Conservation (phyloP, 768 basidiomycete genomes). For the Boletus tylopilopsis region DNA sequence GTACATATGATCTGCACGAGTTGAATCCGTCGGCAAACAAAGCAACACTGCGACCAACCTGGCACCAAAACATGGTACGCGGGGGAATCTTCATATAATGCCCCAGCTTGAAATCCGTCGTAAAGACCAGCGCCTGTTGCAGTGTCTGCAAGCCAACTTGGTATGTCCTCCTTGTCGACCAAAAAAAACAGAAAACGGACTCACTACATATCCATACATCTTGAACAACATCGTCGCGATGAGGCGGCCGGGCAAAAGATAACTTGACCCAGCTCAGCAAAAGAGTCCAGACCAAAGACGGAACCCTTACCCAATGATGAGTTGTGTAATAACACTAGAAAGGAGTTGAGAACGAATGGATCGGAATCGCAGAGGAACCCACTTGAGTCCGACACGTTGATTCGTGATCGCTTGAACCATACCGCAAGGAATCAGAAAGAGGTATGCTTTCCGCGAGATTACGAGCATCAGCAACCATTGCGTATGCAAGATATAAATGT, state of each 20-base stretch:
- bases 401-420: conserved; percentile 74
- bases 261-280: conserved; percentile 29
- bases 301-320: conserved; percentile 57
- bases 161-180: not conserved
- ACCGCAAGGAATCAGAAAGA: conserved; percentile 50
- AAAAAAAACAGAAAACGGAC: not conserved
- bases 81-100: conserved; percentile 66
- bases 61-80: conserved; percentile 66
- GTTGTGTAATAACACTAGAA: conserved; percentile 65
- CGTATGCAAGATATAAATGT: not conserved
- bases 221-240: conserved; percentile 87
- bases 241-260: conserved; percentile 71
- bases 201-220: conserved; percentile 69
- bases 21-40: not conserved
- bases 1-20: conserved; percentile 53
- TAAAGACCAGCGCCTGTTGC: conserved; percentile 56
- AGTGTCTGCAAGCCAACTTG: conserved; percentile 23
- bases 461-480: not conserved
- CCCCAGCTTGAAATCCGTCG: conserved; percentile 75
- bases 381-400: conserved; percentile 66
- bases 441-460: conserved; percentile 30
- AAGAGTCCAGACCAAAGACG: not conserved
- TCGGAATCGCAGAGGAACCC: not conserved
- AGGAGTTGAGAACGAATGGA: not conserved
- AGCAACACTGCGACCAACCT: conserved; percentile 34